Evolutionary conservation across 1,284 basidiomycete species (phyloP), one percentile per base, ranked within the genome.

Genomic region (Papiliotrema flavescens): DNA sequence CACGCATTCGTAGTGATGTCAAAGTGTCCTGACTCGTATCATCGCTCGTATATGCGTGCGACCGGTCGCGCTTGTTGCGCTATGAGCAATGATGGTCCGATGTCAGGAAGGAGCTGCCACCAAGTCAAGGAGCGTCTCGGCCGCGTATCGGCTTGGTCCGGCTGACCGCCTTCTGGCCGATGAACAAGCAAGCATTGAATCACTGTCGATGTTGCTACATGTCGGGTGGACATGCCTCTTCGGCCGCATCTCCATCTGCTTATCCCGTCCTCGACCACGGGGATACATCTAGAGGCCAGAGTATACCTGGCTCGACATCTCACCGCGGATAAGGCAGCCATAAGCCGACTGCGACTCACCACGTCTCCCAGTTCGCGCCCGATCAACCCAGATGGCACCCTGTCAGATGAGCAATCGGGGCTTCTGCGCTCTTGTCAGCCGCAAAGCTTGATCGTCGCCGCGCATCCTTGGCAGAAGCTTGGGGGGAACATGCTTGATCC

Each of bases 401-500:
- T 45, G 40, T 23, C 35, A 2, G 50, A 37, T 5, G 17, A 45
- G 0, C 19, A 40, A 20, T 4, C 52, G 32, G 45, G 48, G n/a
- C 35, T 15, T 4, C 35, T 61, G 17, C 51, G 39, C n/a, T 35
- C 37, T 7, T 37, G 58, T 17, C 47, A 55, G 1, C 42, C 69
- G 0, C 32, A 58, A 24, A 55, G 60, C 47, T 23, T 74, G 4
- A 61, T 74, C n/a, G 63, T 61, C 1, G 72, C 62, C 41, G 62
- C 64, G 17, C 73, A 75, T 54, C 73, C 73, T 6, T 75, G 69
- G 67, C 60, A 60, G 0, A 63, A 64, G 39, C 46, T 75, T 2
- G 73, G 73, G 3, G 73, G 73, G 5, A 70, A 68, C 51, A 67
- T 69, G 64, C 57, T 68, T 20, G 70, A 71, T 45, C 71, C 73